Conservation (phyloP, 1,284 basidiomycete genomes). For the Abortiporus biennis region DNA sequence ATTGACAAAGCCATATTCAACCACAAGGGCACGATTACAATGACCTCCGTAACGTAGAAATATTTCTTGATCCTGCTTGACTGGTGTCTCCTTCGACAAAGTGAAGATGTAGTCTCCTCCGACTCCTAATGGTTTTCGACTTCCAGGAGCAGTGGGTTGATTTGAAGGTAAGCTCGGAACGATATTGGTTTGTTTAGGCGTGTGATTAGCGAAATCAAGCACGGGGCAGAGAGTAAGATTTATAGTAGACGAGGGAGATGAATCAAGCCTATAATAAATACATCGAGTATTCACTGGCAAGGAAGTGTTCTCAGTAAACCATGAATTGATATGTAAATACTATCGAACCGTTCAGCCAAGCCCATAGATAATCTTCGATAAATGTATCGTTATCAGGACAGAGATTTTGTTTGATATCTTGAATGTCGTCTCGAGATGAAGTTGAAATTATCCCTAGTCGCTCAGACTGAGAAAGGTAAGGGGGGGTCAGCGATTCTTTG, state of each 20-base stretch:
- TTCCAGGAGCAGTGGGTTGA: constrained; percentile 21
- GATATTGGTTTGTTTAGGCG: constrained; percentile 34
- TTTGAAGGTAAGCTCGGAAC: constrained; percentile 34
- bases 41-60: constrained; percentile 75
- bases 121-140: constrained; percentile 27
- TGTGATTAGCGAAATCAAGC: constrained; percentile 79
- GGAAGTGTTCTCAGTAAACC: too few species aligned
- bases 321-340: constrained; percentile 6
- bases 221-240: constrained; percentile 84
- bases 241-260: constrained; percentile 46
- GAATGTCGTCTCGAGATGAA: constrained; percentile 12
- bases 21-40: constrained; percentile 65
- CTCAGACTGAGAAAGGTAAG: constrained; percentile 11
- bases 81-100: constrained; percentile 35
- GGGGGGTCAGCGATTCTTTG: too few species aligned
- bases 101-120: constrained; percentile 48
- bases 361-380: constrained; percentile 62
- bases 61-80: constrained; percentile 55
- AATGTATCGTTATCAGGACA: constrained; percentile 4
- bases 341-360: constrained; percentile 73
- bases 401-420: neutral
- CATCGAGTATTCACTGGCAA: constrained; percentile 85
- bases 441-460: constrained; percentile 8
- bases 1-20: constrained; percentile 82
- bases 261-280: constrained; percentile 68